These are phyloP conservation scores for Pascua guehoae DNA, from an alignment of 1,284 basidiomycete species.

Conservation along the genomic window DNA sequence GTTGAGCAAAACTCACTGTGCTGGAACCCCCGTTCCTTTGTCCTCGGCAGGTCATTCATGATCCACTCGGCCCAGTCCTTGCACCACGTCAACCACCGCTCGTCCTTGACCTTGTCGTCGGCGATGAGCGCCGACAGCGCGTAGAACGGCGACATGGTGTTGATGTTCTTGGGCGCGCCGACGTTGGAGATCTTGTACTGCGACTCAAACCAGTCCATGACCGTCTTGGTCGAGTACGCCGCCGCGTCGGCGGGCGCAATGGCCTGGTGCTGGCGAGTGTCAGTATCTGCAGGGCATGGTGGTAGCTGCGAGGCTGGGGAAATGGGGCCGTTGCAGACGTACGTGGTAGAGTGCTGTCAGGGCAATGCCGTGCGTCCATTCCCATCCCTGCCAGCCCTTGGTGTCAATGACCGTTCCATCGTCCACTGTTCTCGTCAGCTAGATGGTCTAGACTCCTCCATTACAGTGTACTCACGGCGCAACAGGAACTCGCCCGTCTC, in stretches of 20 bases:
- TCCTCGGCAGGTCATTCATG: slow-evolving; percentile 58
- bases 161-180: slow-evolving; percentile 65
- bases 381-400: slow-evolving; percentile 64
- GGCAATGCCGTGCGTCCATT: slow-evolving; percentile 61
- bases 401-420: slow-evolving; percentile 64
- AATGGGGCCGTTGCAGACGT: not conserved
- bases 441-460: not conserved
- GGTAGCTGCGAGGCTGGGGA: slow-evolving; percentile 22
- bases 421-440: slow-evolving; percentile 40
- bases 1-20: slow-evolving; percentile 53
- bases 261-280: slow-evolving; percentile 44
- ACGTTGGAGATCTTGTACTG: slow-evolving; percentile 53
- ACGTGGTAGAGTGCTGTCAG: slow-evolving; percentile 25
- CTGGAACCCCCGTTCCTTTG: slow-evolving; percentile 60
- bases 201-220: slow-evolving; percentile 58
- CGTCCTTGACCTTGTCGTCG: slow-evolving; percentile 29
- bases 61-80: slow-evolving; percentile 66
- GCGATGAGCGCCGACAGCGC: slow-evolving; percentile 56
- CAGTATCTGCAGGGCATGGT: slow-evolving; percentile 41
- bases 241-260: slow-evolving; percentile 49
- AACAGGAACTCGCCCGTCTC: slow-evolving; percentile 59
- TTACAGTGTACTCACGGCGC: slow-evolving; percentile 33
- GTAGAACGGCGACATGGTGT: slow-evolving; percentile 63
- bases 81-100: slow-evolving; percentile 42
- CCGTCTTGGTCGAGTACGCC: slow-evolving; percentile 53